Evolutionary conservation across 805 yeast genomes (phyloP).

Genomic region (Saturnispora halmiae): DNA sequence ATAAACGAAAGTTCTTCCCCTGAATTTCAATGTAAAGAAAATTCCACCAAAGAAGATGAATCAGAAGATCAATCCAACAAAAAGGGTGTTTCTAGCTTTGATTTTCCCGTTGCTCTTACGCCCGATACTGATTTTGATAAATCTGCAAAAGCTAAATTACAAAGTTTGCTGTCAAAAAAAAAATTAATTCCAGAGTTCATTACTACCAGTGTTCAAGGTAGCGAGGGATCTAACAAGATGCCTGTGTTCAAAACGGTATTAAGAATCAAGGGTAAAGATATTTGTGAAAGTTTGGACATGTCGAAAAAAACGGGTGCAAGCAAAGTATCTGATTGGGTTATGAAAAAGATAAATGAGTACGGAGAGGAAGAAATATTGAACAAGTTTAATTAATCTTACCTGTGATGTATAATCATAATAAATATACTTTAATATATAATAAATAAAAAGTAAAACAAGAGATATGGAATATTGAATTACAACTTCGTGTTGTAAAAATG

Average conservation of each 20-base stretch:
- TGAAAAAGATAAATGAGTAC: slow-evolving; percentile 11
- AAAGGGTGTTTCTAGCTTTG: neutral
- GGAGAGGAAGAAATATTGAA: slow-evolving; percentile 8
- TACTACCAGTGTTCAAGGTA: neutral
- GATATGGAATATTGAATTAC: neutral
- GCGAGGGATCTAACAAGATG: slow-evolving; percentile 8
- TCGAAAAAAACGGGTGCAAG: slow-evolving; percentile 33
- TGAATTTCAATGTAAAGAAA: neutral
- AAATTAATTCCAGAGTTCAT: slow-evolving; percentile 28
- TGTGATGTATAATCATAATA: neutral
- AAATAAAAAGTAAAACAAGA: slow-evolving; percentile 3
- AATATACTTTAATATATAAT: slow-evolving; percentile 6
- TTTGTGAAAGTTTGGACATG: slow-evolving; percentile 29
- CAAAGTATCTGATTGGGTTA: slow-evolving; percentile 30
- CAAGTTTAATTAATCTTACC: neutral
- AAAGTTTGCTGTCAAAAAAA: slow-evolving; percentile 1
- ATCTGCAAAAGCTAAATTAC: slow-evolving; percentile 9
- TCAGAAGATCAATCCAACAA: neutral
- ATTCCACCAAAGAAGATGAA: neutral
- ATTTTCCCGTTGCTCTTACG: neutral
- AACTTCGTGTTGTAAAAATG: neutral
- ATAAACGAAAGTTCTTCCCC: neutral
- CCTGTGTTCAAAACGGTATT: slow-evolving; percentile 23
- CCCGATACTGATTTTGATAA: slow-evolving; percentile 4
- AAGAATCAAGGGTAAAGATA: slow-evolving; percentile 25